A percentile compares a stretch with the other conserved stretches of the same genome.
Evolutionary conservation across 768 basidiomycete species (phyloP).

Genomic region (Lactarius psammicola): DNA sequence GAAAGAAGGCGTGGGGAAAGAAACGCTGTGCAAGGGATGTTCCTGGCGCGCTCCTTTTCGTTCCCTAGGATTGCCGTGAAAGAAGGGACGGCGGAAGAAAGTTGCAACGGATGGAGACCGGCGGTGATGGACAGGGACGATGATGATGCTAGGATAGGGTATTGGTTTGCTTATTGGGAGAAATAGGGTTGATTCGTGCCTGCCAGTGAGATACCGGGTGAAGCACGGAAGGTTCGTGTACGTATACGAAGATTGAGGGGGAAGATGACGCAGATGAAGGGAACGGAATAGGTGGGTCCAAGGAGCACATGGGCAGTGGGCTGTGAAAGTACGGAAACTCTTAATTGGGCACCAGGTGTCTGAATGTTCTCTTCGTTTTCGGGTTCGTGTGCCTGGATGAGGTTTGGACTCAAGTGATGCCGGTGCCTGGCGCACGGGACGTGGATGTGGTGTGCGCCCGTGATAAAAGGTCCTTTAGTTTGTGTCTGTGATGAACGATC

Average conservation of each 20-base stretch:
- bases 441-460: neutral
- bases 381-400: conserved; percentile 5
- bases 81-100: neutral
- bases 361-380: conserved; percentile 1
- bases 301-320: neutral
- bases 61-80: neutral
- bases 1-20: conserved; percentile 3
- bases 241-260: conserved; percentile 11
- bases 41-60: conserved; percentile 5
- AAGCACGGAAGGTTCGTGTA: neutral
- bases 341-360: conserved; percentile 5
- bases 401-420: neutral
- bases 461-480: neutral
- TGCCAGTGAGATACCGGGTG: neutral
- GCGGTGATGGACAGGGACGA: neutral
- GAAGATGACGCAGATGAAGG: conserved; percentile 14
- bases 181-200: conserved; percentile 19
- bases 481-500: neutral
- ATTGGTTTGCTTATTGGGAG: neutral
- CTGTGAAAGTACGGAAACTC: conserved; percentile 7
- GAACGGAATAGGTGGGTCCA: neutral
- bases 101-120: neutral
- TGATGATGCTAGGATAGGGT: neutral
- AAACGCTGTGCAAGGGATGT: neutral
- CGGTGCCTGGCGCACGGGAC: conserved; percentile 3